Evolutionary conservation across 2,329 filamentous ascomycete genomes (phyloP).

Genomic region (Blastomyces percursus): DNA sequence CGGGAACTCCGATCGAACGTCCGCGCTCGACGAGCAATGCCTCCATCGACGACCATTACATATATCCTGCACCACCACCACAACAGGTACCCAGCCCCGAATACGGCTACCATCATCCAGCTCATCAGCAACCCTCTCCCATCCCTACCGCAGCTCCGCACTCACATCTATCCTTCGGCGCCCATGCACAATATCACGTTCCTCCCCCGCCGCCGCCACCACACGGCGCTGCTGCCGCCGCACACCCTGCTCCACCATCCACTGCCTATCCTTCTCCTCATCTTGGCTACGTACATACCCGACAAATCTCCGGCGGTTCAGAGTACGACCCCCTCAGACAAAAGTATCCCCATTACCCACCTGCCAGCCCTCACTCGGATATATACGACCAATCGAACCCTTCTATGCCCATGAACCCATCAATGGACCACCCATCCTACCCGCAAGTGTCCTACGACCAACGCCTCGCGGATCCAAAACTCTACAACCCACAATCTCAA

Average conservation of each 20-base stretch:
- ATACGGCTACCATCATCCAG: slow-evolving; percentile 27
- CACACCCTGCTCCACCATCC: slow-evolving; percentile 37
- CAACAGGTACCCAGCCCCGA: slow-evolving; percentile 43
- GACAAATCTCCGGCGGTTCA: slow-evolving; percentile 23
- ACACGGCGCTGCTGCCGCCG: slow-evolving; percentile 30
- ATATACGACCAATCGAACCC: slow-evolving; percentile 20
- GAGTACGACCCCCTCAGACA: slow-evolving; percentile 23
- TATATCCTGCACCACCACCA: slow-evolving; percentile 33
- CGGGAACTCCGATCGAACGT: slow-evolving; percentile 39
- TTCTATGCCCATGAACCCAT: slow-evolving; percentile 18
- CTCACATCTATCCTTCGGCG: slow-evolving; percentile 35
- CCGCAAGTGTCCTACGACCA: not conserved
- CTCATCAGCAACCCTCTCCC: slow-evolving; percentile 25
- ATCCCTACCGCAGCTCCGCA: slow-evolving; percentile 23
- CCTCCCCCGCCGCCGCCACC: slow-evolving; percentile 29
- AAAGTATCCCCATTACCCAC: slow-evolving; percentile 22
- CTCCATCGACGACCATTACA: slow-evolving; percentile 38
- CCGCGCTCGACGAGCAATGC: slow-evolving; percentile 52
- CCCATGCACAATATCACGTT: slow-evolving; percentile 33
- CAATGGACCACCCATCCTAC: not conserved
- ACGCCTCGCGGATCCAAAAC: slow-evolving; percentile 1
- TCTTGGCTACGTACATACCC: slow-evolving; percentile 23
- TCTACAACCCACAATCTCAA: not conserved
- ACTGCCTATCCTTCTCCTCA: slow-evolving; percentile 28
- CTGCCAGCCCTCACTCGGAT: slow-evolving; percentile 12